Conservation (phyloP, 2,329 filamentous ascomycete species). For the Seiridium cupressi region DNA sequence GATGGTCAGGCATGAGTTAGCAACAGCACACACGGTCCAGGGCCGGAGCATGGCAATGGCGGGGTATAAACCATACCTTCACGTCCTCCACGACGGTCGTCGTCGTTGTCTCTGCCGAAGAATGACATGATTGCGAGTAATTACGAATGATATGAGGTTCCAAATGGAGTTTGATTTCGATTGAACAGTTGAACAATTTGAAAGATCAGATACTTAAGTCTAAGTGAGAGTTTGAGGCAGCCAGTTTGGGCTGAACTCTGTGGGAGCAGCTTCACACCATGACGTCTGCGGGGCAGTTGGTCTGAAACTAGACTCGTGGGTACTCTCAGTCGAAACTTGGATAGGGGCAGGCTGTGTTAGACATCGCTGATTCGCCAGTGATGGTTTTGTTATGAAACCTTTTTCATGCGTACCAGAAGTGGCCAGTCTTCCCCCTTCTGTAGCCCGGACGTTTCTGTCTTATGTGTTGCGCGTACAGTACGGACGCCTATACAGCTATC, state of each 20-base stretch:
- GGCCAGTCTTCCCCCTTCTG: too few relatives aligned
- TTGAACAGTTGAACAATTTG: too few relatives aligned
- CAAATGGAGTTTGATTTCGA: not conserved
- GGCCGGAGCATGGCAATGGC: not conserved
- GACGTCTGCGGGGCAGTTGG: constrained; percentile 7
- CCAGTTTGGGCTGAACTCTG: not conserved
- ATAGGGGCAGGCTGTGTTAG: not conserved
- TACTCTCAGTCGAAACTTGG: not conserved
- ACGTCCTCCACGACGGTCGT: not conserved
- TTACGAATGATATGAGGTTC: not conserved
- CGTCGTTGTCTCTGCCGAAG: constrained; percentile 1
- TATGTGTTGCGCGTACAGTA: too few relatives aligned
- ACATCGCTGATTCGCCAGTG: too few relatives aligned
- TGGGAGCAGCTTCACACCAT: not conserved
- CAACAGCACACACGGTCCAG: not conserved
- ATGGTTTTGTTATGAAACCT: too few relatives aligned
- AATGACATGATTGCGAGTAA: not conserved
- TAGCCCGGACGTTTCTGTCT: too few relatives aligned
- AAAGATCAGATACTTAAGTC: too few relatives aligned
- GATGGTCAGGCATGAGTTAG: not conserved
- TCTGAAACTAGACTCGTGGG: constrained; percentile 5
- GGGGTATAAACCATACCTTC: constrained; percentile 3
- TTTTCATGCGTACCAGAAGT: too few relatives aligned
- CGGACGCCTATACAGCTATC: too few relatives aligned
- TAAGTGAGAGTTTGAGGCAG: not conserved